phyloP scores from a whole-genome alignment of 345 rosid species.

The Eucalyptus pumila region DNA sequence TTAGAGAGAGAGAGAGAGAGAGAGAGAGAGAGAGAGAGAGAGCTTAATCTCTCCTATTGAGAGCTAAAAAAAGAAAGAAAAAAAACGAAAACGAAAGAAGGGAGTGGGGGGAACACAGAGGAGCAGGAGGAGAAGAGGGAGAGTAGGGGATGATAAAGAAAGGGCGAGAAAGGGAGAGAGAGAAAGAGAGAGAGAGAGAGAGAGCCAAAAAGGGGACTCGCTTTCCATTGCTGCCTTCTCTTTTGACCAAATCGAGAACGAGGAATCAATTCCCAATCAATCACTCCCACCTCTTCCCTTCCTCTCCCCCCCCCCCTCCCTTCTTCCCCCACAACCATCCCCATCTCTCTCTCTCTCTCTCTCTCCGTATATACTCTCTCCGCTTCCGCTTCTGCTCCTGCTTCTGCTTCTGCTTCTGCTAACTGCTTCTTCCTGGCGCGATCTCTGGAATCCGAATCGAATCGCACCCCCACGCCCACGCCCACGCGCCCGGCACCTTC shows the following conservation, averaged over 20 bases:
- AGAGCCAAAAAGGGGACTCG: neutral
- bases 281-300: neutral
- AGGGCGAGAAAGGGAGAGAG: too few relatives aligned
- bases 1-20: neutral
- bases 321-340: too few relatives aligned
- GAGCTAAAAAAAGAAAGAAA: neutral
- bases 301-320: neutral
- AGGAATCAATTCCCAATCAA: slow-evolving; percentile 1
- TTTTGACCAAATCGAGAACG: slow-evolving; percentile 12
- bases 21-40: neutral
- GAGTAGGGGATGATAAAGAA: neutral
- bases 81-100: neutral
- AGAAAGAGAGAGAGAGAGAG: neutral
- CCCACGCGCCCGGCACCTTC: neutral
- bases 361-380: neutral
- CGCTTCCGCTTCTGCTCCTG: neutral
- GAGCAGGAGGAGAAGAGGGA: neutral
- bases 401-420: neutral
- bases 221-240: neutral
- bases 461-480: neutral
- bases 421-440: neutral
- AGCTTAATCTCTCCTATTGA: neutral
- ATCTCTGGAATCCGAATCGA: neutral
- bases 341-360: neutral
- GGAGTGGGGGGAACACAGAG: neutral